Evolutionary conservation across 768 basidiomycete species (phyloP).

Genomic region (Russula sp.): DNA sequence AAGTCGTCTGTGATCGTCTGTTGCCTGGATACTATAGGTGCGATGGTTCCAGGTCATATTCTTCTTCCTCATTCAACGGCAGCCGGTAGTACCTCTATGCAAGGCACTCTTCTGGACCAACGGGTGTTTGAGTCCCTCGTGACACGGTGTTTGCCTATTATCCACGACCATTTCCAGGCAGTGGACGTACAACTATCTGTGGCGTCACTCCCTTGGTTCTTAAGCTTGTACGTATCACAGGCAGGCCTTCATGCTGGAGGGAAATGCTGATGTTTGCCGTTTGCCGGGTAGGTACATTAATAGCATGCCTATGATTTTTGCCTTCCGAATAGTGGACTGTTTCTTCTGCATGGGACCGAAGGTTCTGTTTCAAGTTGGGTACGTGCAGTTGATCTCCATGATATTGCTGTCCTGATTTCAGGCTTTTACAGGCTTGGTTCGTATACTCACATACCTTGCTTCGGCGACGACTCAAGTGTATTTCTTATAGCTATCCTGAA

Average conservation of each 20-base stretch:
- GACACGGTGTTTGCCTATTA: conserved; percentile 80
- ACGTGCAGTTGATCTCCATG: conserved; percentile 29
- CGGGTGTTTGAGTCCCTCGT: conserved; percentile 96
- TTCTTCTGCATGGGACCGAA: conserved; percentile 99
- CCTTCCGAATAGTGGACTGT: conserved; percentile 95
- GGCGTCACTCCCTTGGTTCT: conserved; percentile 96
- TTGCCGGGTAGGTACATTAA: conserved; percentile 66
- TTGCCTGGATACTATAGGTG: conserved; percentile 97
- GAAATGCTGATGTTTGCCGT: conserved; percentile 1
- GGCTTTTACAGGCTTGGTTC: conserved; percentile 46
- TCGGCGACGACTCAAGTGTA: not conserved
- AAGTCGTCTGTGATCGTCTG: conserved; percentile 90
- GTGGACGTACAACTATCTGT: conserved; percentile 97
- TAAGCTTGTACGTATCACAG: conserved; percentile 71
- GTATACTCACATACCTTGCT: conserved; percentile 26
- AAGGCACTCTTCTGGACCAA: conserved; percentile 97
- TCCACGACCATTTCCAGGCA: conserved; percentile 84
- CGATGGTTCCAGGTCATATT: conserved; percentile 26
- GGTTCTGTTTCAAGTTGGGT: conserved; percentile 98
- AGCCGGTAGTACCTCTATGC: conserved; percentile 81
- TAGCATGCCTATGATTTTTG: conserved; percentile 96
- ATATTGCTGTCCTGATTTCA: conserved; percentile 1
- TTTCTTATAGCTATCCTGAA: conserved; percentile 75
- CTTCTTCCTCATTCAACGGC: conserved; percentile 15
- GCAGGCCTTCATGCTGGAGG: conserved; percentile 20